Evolutionary conservation across 208 protist species (phyloP).

Genomic region (Leishmania lainsoni): DNA sequence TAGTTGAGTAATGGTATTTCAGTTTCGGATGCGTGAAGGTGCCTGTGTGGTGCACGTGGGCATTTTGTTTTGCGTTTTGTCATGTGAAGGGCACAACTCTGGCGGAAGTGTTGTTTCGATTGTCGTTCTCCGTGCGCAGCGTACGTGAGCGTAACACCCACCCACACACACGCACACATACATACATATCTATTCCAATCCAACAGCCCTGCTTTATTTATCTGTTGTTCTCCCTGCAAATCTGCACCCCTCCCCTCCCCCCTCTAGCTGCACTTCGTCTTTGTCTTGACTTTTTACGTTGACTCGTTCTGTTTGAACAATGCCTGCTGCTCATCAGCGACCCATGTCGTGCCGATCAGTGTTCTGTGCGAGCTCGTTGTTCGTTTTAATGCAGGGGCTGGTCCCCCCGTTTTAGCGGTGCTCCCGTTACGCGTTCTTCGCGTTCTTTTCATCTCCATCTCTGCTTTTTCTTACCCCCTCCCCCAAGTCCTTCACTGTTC

Average conservation of each 20-base stretch:
- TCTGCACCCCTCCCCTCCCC: background rate
- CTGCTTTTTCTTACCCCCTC: background rate
- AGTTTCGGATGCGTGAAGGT: too few species aligned
- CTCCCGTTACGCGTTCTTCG: background rate
- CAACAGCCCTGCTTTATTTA: background rate
- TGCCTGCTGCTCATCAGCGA: background rate
- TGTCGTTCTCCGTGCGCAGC: background rate
- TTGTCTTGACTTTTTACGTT: background rate
- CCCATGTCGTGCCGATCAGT: background rate
- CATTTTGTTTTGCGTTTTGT: too few species aligned
- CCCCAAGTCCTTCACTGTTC: background rate
- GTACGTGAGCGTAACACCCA: background rate
- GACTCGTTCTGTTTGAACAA: background rate
- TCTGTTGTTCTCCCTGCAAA: background rate
- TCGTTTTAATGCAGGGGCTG: background rate
- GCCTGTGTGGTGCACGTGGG: too few species aligned
- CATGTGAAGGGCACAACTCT: background rate
- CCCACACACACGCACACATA: background rate
- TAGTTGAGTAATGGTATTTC: too few species aligned
- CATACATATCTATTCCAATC: background rate
- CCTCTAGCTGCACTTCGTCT: background rate
- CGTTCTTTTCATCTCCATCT: background rate
- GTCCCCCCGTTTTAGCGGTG: background rate
- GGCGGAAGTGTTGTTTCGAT: background rate
- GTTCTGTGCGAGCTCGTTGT: background rate